Percentiles rank a stretch among this genome's conserved stretches.
phyloP scores from a whole-genome alignment of 257 asterid genomes.

The Capsicum rhomboideum region DNA sequence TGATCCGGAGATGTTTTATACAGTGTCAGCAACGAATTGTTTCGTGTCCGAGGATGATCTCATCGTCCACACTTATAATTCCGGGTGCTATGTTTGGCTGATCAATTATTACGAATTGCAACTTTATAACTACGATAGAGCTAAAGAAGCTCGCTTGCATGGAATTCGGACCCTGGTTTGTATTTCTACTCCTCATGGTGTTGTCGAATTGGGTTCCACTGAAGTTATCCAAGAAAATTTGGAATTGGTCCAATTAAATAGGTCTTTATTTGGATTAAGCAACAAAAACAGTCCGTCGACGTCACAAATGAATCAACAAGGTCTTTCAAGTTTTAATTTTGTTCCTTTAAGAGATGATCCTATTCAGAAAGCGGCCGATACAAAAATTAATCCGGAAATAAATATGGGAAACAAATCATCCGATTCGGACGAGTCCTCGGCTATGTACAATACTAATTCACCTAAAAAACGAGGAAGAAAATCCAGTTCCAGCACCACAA shows the following conservation, averaged over 20 bases:
- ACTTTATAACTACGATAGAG: slow-evolving; percentile 18
- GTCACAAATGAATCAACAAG: background rate
- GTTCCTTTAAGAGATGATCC: background rate
- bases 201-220: slow-evolving; percentile 31
- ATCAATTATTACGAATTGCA: slow-evolving; percentile 14
- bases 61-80: slow-evolving; percentile 8
- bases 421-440: background rate
- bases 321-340: background rate
- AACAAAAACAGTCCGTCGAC: background rate
- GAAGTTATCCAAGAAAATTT: slow-evolving; percentile 13
- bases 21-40: slow-evolving; percentile 10
- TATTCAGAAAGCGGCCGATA: background rate
- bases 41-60: slow-evolving; percentile 8
- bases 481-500: background rate
- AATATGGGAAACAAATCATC: background rate
- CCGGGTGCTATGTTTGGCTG: slow-evolving; percentile 16
- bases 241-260: slow-evolving; percentile 11
- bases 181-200: slow-evolving; percentile 22
- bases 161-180: slow-evolving; percentile 27
- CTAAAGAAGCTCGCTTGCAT: slow-evolving; percentile 32
- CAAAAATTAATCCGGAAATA: background rate
- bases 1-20: slow-evolving; percentile 26
- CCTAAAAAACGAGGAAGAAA: background rate
- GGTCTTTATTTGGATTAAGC: background rate
- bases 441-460: background rate